Percentiles rank a stretch among this genome's conserved stretches.
These are phyloP conservation scores for Calvatia gigantea DNA, from an alignment of 768 basidiomycete genomes.

Conservation along the genomic window DNA sequence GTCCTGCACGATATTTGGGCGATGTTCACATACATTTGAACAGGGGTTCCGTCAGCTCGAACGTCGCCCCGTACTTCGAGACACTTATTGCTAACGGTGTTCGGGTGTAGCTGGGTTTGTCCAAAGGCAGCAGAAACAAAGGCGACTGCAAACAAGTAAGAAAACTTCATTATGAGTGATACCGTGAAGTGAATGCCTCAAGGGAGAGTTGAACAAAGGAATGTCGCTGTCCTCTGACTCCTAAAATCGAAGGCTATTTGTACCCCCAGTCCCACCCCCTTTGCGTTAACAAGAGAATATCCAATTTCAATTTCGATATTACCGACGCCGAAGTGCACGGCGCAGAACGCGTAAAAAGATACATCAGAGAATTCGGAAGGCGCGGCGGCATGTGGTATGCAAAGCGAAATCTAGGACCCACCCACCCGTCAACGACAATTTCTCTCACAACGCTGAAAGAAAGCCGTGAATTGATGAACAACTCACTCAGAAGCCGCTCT, in stretches of 20 bases:
- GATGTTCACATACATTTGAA: constrained; percentile 20
- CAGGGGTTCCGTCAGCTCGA: constrained; percentile 20
- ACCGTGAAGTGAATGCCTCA: not conserved
- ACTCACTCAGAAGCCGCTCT: too few relatives aligned
- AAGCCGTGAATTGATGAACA: too few relatives aligned
- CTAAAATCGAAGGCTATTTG: not conserved
- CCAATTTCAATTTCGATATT: too few relatives aligned
- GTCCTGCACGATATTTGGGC: not conserved
- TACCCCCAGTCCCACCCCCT: not conserved
- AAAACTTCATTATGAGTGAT: not conserved
- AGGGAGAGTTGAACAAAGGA: not conserved
- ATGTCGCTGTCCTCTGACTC: not conserved
- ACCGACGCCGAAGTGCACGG: too few relatives aligned
- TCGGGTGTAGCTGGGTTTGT: constrained; percentile 19
- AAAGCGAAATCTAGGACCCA: too few relatives aligned
- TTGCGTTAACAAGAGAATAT: too few relatives aligned
- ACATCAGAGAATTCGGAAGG: too few relatives aligned
- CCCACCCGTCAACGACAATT: too few relatives aligned
- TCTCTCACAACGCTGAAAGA: too few relatives aligned
- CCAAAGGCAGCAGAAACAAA: not conserved
- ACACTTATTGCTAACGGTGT: constrained; percentile 20
- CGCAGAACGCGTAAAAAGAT: too few relatives aligned
- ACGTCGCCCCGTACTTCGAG: constrained; percentile 20
- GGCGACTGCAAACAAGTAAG: not conserved
- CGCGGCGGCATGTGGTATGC: too few relatives aligned